phyloP scores from a whole-genome alignment of 495 filamentous ascomycete species.

The Mytilinidion resinicola region DNA sequence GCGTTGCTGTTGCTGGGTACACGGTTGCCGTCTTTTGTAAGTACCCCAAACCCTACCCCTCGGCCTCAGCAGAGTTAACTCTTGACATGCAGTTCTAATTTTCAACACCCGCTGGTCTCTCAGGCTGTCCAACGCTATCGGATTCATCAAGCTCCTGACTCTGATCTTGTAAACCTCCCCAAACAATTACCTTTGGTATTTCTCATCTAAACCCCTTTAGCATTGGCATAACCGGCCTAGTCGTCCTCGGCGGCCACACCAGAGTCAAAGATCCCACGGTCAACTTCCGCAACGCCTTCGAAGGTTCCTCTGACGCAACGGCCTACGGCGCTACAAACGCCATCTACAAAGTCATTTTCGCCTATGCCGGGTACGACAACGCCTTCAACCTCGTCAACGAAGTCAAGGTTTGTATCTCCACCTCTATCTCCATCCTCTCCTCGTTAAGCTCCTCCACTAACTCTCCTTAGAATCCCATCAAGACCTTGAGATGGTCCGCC shows the following conservation, averaged over 20 bases:
- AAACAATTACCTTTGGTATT: too few species aligned
- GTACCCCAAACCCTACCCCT: background rate
- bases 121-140: conserved; percentile 49
- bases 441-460: too few species aligned
- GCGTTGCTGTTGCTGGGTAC: conserved; percentile 55
- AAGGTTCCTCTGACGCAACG: conserved; percentile 39
- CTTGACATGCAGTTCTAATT: conserved; percentile 34
- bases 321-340: conserved; percentile 49
- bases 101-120: conserved; percentile 52
- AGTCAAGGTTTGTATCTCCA: conserved; percentile 36
- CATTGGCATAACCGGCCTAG: conserved; percentile 53
- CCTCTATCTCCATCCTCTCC: too few species aligned
- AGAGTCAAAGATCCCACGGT: conserved; percentile 48
- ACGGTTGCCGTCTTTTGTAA: conserved; percentile 39
- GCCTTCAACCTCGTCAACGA: conserved; percentile 63
- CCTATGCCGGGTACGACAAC: conserved; percentile 56
- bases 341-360: conserved; percentile 56
- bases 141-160: conserved; percentile 50
- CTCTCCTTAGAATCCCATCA: conserved; percentile 45
- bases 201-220: too few species aligned
- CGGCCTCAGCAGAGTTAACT: background rate
- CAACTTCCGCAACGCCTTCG: conserved; percentile 56
- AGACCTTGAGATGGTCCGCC: conserved; percentile 49
- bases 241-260: conserved; percentile 55
- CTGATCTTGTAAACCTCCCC: conserved; percentile 39